These are phyloP conservation scores for Plasmodium knowlesi DNA, from an alignment of 169 alveolate genomes.

Conservation along the genomic window DNA sequence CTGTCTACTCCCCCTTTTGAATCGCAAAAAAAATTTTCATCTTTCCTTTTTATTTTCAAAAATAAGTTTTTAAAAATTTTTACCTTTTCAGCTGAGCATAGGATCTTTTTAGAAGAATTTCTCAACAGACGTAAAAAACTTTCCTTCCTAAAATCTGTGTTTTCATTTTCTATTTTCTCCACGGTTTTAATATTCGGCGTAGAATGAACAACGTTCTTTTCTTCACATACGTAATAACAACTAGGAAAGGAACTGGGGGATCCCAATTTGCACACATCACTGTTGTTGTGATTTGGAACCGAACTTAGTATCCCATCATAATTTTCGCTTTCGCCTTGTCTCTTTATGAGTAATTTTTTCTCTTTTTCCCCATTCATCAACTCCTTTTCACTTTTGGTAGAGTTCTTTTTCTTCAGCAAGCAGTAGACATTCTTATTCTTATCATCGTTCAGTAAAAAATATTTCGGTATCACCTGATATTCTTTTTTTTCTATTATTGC, in stretches of 20 bases:
- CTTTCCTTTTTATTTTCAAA: conserved; percentile 27
- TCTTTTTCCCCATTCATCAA: not conserved
- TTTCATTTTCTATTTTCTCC: not conserved
- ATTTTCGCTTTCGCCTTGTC: not conserved
- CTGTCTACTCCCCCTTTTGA: not conserved
- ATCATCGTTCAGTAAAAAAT: conserved; percentile 19
- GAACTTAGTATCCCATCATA: not conserved
- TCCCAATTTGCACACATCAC: not conserved
- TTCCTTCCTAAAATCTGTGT: not conserved
- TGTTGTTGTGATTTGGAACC: not conserved
- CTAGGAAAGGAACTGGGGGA: not conserved
- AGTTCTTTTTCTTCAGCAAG: not conserved
- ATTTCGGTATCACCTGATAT: conserved; percentile 13
- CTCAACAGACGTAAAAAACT: conserved; percentile 3
- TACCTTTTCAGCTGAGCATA: conserved; percentile 32
- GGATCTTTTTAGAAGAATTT: conserved; percentile 25
- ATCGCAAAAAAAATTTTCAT: not conserved
- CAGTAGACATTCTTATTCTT: conserved; percentile 16
- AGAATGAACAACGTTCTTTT: not conserved
- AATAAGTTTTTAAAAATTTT: conserved; percentile 20
- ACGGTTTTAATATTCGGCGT: not conserved
- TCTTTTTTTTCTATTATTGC: not conserved
- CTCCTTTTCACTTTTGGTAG: not conserved
- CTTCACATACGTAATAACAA: not conserved
- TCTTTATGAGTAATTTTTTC: not conserved